Evolutionary conservation across 768 basidiomycete species (phyloP).

Genomic region (Agrocybe pediades): DNA sequence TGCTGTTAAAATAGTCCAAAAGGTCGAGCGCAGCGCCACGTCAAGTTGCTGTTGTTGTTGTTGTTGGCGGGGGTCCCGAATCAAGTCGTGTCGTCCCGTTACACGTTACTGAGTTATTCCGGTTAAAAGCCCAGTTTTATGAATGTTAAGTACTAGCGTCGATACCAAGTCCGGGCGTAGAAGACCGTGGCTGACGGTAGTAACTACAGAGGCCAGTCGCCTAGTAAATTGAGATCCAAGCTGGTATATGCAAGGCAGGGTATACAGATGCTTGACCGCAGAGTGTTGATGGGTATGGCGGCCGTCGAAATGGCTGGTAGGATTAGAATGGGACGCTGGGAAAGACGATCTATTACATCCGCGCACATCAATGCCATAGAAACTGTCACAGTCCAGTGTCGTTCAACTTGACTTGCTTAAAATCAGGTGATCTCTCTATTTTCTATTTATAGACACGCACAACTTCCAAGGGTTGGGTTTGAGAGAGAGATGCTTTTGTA

Average conservation of each 20-base stretch:
- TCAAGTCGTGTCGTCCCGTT: neutral
- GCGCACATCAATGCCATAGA: neutral
- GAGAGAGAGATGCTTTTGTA: no score
- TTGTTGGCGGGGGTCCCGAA: neutral
- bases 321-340: neutral
- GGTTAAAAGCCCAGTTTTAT: neutral
- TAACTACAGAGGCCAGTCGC: neutral
- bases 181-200: neutral
- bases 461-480: no score
- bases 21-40: neutral
- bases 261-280: neutral
- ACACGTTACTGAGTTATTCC: neutral
- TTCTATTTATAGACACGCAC: neutral
- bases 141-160: neutral
- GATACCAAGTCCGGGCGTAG: neutral
- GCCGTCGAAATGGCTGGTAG: neutral
- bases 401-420: neutral
- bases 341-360: neutral
- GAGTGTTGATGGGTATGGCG: neutral
- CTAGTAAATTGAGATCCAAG: neutral
- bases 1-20: slow-evolving; percentile 25
- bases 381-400: no score
- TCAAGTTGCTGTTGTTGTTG: no score
- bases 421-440: neutral
- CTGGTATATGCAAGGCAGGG: neutral